Evolutionary conservation across 225 moss, liverwort and hornwort genomes (phyloP).

Genomic region (Bryum argenteum): DNA sequence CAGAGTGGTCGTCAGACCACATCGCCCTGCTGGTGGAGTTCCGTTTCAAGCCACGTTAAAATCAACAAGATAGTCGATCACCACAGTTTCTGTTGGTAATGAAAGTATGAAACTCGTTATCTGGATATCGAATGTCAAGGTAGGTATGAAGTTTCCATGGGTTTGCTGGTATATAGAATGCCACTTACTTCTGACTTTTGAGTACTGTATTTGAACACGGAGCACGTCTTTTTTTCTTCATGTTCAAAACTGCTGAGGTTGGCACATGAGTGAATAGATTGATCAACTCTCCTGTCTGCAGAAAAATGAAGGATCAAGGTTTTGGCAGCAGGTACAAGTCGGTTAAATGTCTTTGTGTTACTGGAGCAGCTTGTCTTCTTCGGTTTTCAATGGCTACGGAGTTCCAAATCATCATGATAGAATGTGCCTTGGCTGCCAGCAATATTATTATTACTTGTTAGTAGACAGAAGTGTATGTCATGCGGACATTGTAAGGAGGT

Average conservation of each 20-base stretch:
- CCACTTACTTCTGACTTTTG: no score
- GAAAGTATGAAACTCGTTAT: neutral
- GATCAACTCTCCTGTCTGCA: neutral
- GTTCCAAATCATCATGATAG: constrained; percentile 19
- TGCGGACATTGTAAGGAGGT: no score
- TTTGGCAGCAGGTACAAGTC: neutral
- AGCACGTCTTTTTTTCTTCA: no score
- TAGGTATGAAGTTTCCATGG: no score
- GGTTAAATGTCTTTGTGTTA: neutral
- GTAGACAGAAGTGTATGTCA: no score
- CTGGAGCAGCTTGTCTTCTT: no score
- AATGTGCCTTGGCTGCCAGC: no score
- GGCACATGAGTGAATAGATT: no score
- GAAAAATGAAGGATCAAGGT: neutral
- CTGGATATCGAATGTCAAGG: neutral
- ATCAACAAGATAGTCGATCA: neutral
- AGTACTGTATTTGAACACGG: no score
- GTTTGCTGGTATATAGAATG: no score
- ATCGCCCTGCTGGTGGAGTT: constrained; percentile 46
- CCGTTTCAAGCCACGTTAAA: constrained; percentile 26
- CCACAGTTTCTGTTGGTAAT: neutral
- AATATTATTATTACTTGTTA: no score
- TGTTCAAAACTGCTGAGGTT: no score
- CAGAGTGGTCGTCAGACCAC: constrained; percentile 52
- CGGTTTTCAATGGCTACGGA: constrained; percentile 24